These are phyloP conservation scores for Moricandia arvensis DNA, from an alignment of 345 rosid genomes.

Conservation along the genomic window DNA sequence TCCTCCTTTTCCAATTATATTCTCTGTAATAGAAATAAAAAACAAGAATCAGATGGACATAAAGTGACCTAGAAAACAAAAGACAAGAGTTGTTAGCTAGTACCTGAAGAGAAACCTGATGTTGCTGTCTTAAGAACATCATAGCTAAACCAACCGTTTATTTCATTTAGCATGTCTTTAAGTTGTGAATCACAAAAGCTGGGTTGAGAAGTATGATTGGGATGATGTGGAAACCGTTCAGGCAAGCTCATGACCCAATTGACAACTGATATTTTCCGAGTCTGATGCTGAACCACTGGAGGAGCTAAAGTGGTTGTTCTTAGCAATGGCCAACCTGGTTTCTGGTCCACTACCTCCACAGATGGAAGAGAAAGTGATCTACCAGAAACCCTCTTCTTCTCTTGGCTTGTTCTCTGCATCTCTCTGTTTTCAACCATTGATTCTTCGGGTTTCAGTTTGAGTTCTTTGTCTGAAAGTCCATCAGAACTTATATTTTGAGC, in stretches of 20 bases:
- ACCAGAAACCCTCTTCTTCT: conserved; percentile 30
- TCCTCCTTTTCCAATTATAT: conserved; percentile 81
- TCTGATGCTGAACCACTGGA: conserved; percentile 41
- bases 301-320: conserved; percentile 43
- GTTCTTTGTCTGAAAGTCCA: conserved; percentile 31
- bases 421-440: conserved; percentile 17
- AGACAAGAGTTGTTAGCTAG: conserved; percentile 12
- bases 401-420: conserved; percentile 1
- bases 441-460: conserved; percentile 47
- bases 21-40: conserved; percentile 45
- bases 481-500: conserved; percentile 45
- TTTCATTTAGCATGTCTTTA: conserved; percentile 41
- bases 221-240: conserved; percentile 48
- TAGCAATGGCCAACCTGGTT: conserved; percentile 89
- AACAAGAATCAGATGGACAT: conserved; percentile 9
- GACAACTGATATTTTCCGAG: conserved; percentile 59
- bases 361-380: conserved; percentile 45
- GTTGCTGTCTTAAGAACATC: conserved; percentile 66
- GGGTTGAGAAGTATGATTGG: conserved; percentile 14
- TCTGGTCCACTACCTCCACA: conserved; percentile 49
- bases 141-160: conserved; percentile 54
- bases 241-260: conserved; percentile 92
- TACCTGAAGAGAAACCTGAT: conserved; percentile 72
- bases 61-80: not conserved
- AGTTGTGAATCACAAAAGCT: conserved; percentile 36